Base-by-base conservation (phyloP, 2,329 filamentous ascomycete genomes). In the Botrytis squamosa region DNA sequence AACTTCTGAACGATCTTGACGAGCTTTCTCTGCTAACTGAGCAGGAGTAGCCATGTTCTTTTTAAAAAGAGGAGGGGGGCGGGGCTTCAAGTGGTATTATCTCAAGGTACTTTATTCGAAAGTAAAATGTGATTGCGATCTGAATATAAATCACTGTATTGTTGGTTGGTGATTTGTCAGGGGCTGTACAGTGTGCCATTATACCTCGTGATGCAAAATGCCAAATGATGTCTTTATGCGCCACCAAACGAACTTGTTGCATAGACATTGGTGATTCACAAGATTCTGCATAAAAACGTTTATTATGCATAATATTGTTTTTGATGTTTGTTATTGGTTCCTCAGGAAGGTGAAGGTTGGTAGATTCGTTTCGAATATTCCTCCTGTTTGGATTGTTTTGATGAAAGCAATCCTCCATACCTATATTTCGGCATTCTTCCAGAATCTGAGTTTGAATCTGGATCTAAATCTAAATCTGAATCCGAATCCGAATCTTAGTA, bases 11-110 rank as follows among this genome's bases (percentile, higher is more conserved):
- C 71, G 68, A 70, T 75, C 69, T 64, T 74, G 69, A 64, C 73
- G 67, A 40, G 70, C 64, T 63, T 79, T 80, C 67, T 78, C 77
- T 66, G 65, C 76, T 7, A 78, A 63, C 52, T 79, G 77, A 63
- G 75, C 75, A 55, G 72, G 73, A 67, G 78, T 79, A 42, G 75
- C 77, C 72, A 78, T 76, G 33, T 68, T 36, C 6, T 64, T 25
- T 65, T 59, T 18, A 14, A 9, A 18, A 57, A 18, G 14, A n/a
- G 52, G 16, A 18, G 52, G 10, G 25, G n/a, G 52, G 52, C n/a
- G 40, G 22, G 4, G 4, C 3, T 40, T 46, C n/a, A 36, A 36
- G 44, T 29, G 10, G 46, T 29, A 55, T 29, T 66, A 7, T n/a
- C 22, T 40, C 44, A 67, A 25, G 29, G 38, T 1, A 29, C 22